Conservation (phyloP, 2,329 filamentous ascomycete genomes). For the Aspergillus hiratsukae region DNA sequence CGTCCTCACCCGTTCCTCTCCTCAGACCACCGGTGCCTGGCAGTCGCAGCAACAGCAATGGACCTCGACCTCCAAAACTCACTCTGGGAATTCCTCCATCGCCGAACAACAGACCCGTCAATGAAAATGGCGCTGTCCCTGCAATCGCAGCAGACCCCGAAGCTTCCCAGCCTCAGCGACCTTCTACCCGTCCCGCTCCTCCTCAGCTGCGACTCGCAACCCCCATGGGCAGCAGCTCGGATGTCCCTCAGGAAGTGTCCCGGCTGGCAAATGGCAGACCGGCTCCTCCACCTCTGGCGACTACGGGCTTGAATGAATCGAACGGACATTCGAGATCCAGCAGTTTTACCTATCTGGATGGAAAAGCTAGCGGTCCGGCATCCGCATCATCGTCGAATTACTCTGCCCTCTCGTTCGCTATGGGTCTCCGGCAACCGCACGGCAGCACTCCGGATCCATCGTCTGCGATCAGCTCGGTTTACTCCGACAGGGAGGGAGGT, state of each 20-base stretch:
- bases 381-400: constrained; percentile 85
- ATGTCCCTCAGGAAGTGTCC: constrained; percentile 65
- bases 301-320: constrained; percentile 73
- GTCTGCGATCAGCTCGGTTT: constrained; percentile 80
- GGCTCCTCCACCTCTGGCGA: constrained; percentile 56
- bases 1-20: constrained; percentile 67
- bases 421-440: constrained; percentile 60
- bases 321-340: constrained; percentile 77
- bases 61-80: constrained; percentile 67
- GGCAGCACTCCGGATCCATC: constrained; percentile 72
- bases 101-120: constrained; percentile 71
- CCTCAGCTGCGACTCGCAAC: constrained; percentile 83
- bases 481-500: constrained; percentile 73
- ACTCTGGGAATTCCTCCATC: constrained; percentile 88
- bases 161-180: constrained; percentile 30
- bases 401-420: constrained; percentile 76
- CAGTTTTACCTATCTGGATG: constrained; percentile 74
- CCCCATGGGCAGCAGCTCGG: constrained; percentile 71
- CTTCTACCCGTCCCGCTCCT: constrained; percentile 55
- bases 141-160: constrained; percentile 21
- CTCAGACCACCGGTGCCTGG: constrained; percentile 79
- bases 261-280: constrained; percentile 49
- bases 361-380: constrained; percentile 72
- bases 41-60: constrained; percentile 55
- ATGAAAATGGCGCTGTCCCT: constrained; percentile 41